Evolutionary conservation across 2,329 filamentous ascomycete species (phyloP).

Genomic region (Claviceps maximensis): DNA sequence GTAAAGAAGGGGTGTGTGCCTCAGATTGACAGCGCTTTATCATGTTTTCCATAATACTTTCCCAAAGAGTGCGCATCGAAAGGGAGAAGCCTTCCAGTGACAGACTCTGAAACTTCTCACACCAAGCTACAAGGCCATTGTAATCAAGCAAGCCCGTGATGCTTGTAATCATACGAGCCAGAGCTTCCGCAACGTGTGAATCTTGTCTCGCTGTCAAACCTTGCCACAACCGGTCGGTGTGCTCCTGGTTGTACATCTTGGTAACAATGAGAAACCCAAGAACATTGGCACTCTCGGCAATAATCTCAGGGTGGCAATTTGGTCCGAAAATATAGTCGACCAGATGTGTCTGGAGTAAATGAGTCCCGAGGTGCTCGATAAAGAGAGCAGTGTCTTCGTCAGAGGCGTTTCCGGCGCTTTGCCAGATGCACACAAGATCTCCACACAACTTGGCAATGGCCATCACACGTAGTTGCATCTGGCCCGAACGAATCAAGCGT

Average conservation of each 20-base stretch:
- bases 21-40: conserved; percentile 30
- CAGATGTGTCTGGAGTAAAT: conserved; percentile 56
- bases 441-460: conserved; percentile 62
- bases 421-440: conserved; percentile 57
- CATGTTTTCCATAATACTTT: conserved; percentile 38
- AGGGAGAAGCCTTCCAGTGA: conserved; percentile 50
- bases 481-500: conserved; percentile 65
- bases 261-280: conserved; percentile 79
- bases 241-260: conserved; percentile 52
- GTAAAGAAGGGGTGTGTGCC: conserved; percentile 19
- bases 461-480: conserved; percentile 79
- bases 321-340: conserved; percentile 81
- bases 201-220: conserved; percentile 73
- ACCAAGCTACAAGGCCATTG: conserved; percentile 48
- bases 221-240: conserved; percentile 75
- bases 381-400: conserved; percentile 31
- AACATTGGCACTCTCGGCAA: conserved; percentile 67
- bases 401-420: conserved; percentile 34
- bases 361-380: conserved; percentile 54
- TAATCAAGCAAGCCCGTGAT: conserved; percentile 36
- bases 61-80: conserved; percentile 48
- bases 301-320: conserved; percentile 85
- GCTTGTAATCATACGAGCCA: conserved; percentile 49
- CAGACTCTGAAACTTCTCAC: conserved; percentile 53
- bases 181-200: conserved; percentile 68